phyloP scores from a whole-genome alignment of 371 early-diverging fungal genomes.

The Zopfochytrium polystomum region DNA sequence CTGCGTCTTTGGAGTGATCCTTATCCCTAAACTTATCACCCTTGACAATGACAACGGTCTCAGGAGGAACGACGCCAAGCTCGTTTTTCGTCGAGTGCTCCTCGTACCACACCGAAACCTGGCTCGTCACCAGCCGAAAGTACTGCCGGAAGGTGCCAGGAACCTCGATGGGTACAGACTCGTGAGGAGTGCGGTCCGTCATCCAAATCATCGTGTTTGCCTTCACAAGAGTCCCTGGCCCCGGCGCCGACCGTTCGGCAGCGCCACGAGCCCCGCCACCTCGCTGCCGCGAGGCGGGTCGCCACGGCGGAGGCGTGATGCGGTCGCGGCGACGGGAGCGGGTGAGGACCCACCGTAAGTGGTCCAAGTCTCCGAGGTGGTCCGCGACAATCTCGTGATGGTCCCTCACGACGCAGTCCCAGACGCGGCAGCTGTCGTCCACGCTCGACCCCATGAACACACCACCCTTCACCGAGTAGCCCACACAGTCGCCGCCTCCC shows the following conservation, averaged over 20 bases:
- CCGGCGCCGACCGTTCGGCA: slow-evolving; percentile 4
- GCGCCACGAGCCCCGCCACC: too few species aligned
- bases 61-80: slow-evolving; percentile 3
- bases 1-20: too few species aligned
- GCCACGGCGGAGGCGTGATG: too few species aligned
- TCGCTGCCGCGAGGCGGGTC: neutral
- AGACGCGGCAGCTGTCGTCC: neutral
- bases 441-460: slow-evolving; percentile 9
- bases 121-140: too few species aligned
- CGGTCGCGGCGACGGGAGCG: too few species aligned
- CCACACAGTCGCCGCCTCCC: neutral
- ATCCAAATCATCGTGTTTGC: slow-evolving; percentile 1
- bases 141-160: slow-evolving; percentile 12
- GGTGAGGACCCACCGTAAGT: too few species aligned
- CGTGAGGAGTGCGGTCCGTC: slow-evolving; percentile 9
- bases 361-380: neutral
- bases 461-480: slow-evolving; percentile 6
- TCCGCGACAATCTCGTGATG: slow-evolving; percentile 2
- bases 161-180: neutral
- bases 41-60: neutral
- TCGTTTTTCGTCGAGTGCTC: neutral
- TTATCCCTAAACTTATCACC: slow-evolving; percentile 15
- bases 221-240: neutral
- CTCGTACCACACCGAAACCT: too few species aligned
- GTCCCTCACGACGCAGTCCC: slow-evolving; percentile 1